Base-by-base conservation (phyloP, 768 basidiomycete genomes). In the Lactarius quietus region DNA sequence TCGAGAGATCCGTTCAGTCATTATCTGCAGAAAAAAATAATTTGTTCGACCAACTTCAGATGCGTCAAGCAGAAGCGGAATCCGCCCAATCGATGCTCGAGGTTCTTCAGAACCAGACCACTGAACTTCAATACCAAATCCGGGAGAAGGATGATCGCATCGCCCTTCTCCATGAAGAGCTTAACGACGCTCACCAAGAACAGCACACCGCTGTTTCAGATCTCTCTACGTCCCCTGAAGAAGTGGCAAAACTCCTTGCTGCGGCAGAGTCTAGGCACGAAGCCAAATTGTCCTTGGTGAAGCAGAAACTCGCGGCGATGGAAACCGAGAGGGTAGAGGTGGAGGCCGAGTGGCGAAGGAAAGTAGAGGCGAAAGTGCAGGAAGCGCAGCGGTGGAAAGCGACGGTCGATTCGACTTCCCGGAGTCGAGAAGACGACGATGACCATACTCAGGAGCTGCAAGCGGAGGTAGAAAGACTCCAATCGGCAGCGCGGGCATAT, bases 31-130 rank as follows among this genome's bases (percentile, higher is more conserved):
- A 94, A 73, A 95, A 95, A 71, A 88, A 86, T 69, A 74, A 79
- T 14, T 83, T 93, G 68, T 98, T 98, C 73, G 92, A 95, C 69
- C 86, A 90, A 65, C 80, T 94, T 4, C 94, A 98, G 75, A 71
- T 89, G 55, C 88, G 92, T 35, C 93, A 96, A 74, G 95, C 92
- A 18, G 95, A 98, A 72, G 75, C 90, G 14, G 97, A 99, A 76
- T 89, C 91, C 1, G 85, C 87, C 6, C 87, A 88, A 68, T 85
- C 84, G 6, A 87, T 90, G 68, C 79, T 88, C 2, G 92, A 94
- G 69, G 83, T 83, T 1, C 75, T 94, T 23, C 86, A 90, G 70
- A 86, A 86, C 56, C 89, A 91, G 71, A 88, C 87, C 55, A 86
- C 87, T 3, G 97, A 99, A 73, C 78, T 92, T 35, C 86, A 93